Evolutionary conservation across 352 stramenopile species (phyloP).

Genomic region (Globisporangium takayamanum): DNA sequence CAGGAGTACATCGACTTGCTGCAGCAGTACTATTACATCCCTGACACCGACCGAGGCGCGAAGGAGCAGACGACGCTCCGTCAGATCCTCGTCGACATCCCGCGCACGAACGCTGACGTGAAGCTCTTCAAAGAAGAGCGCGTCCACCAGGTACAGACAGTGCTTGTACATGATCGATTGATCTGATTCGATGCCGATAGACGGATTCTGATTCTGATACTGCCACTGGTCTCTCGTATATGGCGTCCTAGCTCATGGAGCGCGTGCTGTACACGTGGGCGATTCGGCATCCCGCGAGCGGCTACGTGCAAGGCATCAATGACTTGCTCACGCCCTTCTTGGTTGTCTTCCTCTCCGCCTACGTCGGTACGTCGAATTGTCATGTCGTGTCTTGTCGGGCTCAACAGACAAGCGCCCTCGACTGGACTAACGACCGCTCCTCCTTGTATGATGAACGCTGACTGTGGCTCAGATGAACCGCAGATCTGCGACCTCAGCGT

Average conservation of each 20-base stretch:
- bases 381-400: background rate
- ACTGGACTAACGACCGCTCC: background rate
- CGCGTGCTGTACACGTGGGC: constrained; percentile 99
- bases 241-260: constrained; percentile 83
- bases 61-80: constrained; percentile 95
- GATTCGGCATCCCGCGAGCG: constrained; percentile 96
- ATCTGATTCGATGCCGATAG: background rate
- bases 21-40: constrained; percentile 96
- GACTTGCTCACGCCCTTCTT: constrained; percentile 97
- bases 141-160: constrained; percentile 66
- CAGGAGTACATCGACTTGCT: constrained; percentile 95
- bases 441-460: background rate
- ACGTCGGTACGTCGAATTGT: constrained; percentile 36
- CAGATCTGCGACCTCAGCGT: constrained; percentile 59
- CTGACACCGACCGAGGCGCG: constrained; percentile 89
- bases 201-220: background rate
- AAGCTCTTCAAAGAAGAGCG: constrained; percentile 96
- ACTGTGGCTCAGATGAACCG: constrained; percentile 41
- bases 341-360: constrained; percentile 93
- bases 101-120: constrained; percentile 94
- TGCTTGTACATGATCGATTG: background rate
- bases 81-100: constrained; percentile 98
- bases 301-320: constrained; percentile 99
- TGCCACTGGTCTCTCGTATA: constrained; percentile 5
- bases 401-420: background rate